A percentile compares a stretch with the other conserved stretches of the same genome.
Conservation (phyloP, 345 rosid genomes). For the Hevea brasiliensis region DNA sequence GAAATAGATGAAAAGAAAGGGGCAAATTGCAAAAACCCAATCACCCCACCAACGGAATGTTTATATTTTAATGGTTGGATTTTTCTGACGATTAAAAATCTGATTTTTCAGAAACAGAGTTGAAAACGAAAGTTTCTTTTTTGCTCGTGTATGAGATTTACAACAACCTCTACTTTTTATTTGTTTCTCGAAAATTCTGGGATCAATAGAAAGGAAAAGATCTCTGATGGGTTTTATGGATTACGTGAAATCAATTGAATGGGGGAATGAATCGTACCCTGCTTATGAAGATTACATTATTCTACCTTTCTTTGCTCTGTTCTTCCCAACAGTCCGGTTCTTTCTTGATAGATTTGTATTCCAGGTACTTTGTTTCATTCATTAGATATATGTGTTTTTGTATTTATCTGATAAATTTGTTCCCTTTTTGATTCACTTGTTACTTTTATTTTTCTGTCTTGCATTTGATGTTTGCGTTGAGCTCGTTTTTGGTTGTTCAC, state of each 20-base stretch:
- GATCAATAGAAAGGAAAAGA: constrained; percentile 14
- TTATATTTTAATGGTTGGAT: not conserved
- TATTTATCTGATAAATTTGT: constrained; percentile 12
- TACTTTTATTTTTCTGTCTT: not conserved
- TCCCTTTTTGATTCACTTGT: not conserved
- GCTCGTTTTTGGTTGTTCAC: constrained; percentile 3
- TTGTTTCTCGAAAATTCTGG: constrained; percentile 24
- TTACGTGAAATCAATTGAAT: constrained; percentile 50
- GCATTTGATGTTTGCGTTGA: constrained; percentile 1
- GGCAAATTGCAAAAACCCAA: not conserved
- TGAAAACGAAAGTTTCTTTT: not conserved
- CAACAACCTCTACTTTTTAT: not conserved
- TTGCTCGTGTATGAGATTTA: constrained; percentile 18
- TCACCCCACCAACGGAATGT: not conserved
- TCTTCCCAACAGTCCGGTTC: constrained; percentile 75
- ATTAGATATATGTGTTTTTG: not conserved
- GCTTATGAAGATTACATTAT: constrained; percentile 61
- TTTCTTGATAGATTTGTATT: constrained; percentile 84
- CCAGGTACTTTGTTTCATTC: constrained; percentile 50
- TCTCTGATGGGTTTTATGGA: constrained; percentile 53
- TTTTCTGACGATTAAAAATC: no score
- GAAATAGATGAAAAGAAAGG: not conserved
- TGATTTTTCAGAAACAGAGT: no score
- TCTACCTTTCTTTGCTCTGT: constrained; percentile 70
- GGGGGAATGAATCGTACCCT: constrained; percentile 83